Percentiles rank a stretch among this genome's conserved stretches.
phyloP scores from a whole-genome alignment of 2,329 filamentous ascomycete genomes.

The Exophiala viscosa region DNA sequence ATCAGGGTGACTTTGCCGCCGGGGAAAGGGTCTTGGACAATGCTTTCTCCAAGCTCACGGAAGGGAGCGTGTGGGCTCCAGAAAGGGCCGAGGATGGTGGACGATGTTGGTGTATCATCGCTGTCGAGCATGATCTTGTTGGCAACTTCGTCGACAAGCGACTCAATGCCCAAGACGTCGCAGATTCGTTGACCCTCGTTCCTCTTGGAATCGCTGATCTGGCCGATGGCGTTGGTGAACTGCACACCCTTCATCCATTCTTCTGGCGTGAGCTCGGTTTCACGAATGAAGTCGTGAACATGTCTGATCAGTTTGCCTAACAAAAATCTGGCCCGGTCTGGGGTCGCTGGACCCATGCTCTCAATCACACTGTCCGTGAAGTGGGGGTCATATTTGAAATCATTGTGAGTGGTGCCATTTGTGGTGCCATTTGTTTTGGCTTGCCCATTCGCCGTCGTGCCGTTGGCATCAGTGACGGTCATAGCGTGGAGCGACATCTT shows the following conservation, averaged over 20 bases:
- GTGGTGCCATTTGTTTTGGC: not conserved
- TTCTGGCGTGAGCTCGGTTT: constrained; percentile 70
- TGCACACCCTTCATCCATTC: constrained; percentile 74
- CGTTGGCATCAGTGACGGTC: not conserved
- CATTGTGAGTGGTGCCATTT: constrained; percentile 1
- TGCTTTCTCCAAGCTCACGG: constrained; percentile 62
- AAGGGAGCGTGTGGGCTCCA: constrained; percentile 73
- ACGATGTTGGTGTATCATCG: constrained; percentile 64
- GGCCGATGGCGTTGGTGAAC: constrained; percentile 71
- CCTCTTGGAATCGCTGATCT: constrained; percentile 63
- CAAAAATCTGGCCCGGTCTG: constrained; percentile 61
- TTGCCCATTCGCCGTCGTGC: no score
- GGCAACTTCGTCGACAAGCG: constrained; percentile 76
- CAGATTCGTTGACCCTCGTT: constrained; percentile 72
- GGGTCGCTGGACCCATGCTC: constrained; percentile 66
- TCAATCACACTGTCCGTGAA: constrained; percentile 73
- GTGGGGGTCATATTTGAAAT: constrained; percentile 63
- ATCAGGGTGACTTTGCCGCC: constrained; percentile 61
- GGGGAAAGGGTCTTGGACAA: constrained; percentile 59
- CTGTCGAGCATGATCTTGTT: constrained; percentile 62
- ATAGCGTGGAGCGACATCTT: constrained; percentile 3
- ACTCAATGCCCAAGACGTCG: constrained; percentile 70
- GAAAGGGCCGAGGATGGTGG: constrained; percentile 73
- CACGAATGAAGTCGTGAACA: constrained; percentile 74
- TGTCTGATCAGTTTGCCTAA: constrained; percentile 64